Conservation (phyloP, 345 rosid genomes). For the Salix brachista region DNA sequence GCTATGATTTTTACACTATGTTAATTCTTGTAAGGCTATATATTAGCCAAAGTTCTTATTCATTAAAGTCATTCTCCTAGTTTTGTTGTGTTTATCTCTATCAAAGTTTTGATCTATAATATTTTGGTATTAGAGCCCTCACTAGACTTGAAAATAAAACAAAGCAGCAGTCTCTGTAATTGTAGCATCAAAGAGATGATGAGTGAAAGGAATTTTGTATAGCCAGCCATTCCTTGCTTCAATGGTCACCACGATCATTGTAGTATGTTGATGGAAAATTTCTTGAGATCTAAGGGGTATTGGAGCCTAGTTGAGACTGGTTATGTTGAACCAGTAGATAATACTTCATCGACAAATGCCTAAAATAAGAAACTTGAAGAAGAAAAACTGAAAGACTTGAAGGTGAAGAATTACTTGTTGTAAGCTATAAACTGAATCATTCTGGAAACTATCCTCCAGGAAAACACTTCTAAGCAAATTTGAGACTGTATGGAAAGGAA, state of each 20-base stretch:
- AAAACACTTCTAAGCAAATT: not conserved
- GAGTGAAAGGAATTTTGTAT: not conserved
- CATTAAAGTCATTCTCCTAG: not conserved
- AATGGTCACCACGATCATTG: slow-evolving; percentile 1
- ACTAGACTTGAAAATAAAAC: not conserved
- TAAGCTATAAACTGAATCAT: not conserved
- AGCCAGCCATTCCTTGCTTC: not conserved
- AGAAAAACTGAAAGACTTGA: not conserved
- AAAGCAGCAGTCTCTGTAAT: not conserved
- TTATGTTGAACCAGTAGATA: not conserved
- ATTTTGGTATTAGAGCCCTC: not conserved
- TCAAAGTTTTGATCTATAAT: not conserved
- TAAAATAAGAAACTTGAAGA: not conserved
- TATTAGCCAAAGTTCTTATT: not conserved
- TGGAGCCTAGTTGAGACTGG: not conserved
- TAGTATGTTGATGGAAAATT: not conserved
- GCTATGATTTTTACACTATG: not conserved
- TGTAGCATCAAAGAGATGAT: not conserved
- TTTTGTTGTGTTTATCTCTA: not conserved
- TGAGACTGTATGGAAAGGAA: not conserved
- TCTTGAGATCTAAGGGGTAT: not conserved
- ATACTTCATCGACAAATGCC: not conserved
- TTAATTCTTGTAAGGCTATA: not conserved
- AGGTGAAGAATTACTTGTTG: not conserved
- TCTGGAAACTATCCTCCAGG: not conserved